Conservation (phyloP, 2,329 filamentous ascomycete species). For the Penicillium italicum region DNA sequence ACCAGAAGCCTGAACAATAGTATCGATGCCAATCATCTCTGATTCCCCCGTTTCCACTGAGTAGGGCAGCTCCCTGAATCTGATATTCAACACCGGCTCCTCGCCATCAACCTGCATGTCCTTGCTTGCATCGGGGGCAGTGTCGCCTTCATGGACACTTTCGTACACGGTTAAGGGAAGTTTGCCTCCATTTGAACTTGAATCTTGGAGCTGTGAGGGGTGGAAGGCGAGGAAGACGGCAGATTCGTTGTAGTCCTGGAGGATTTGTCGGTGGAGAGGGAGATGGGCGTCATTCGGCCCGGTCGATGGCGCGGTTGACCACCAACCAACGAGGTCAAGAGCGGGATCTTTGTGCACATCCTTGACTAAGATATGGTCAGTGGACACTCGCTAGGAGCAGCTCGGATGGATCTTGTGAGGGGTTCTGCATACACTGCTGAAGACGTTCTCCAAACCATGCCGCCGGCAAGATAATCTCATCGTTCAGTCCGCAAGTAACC, state of each 20-base stretch:
- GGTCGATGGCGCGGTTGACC: constrained; percentile 68
- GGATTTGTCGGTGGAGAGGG: constrained; percentile 73
- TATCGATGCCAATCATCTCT: constrained; percentile 97
- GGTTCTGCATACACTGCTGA: constrained; percentile 69
- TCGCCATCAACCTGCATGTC: constrained; percentile 71
- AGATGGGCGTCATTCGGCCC: constrained; percentile 68
- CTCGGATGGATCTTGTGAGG: neutral
- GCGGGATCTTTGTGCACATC: constrained; percentile 80
- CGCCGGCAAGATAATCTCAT: constrained; percentile 60
- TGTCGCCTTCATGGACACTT: constrained; percentile 71
- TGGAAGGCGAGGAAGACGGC: constrained; percentile 88
- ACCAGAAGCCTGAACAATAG: constrained; percentile 78
- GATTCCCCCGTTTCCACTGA: constrained; percentile 90
- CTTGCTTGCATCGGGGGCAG: constrained; percentile 53
- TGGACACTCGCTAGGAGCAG: neutral
- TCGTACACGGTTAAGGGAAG: constrained; percentile 91
- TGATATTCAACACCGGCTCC: constrained; percentile 57
- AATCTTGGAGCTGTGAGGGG: constrained; percentile 54
- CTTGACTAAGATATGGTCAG: constrained; percentile 61
- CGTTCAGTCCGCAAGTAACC: constrained; percentile 49
- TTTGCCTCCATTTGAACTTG: constrained; percentile 64
- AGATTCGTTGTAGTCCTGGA: constrained; percentile 74
- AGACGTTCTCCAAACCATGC: constrained; percentile 73
- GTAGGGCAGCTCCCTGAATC: constrained; percentile 80
- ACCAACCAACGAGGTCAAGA: constrained; percentile 89